These are phyloP conservation scores for Lepidium didymum DNA, from an alignment of 345 rosid genomes.

Conservation along the genomic window DNA sequence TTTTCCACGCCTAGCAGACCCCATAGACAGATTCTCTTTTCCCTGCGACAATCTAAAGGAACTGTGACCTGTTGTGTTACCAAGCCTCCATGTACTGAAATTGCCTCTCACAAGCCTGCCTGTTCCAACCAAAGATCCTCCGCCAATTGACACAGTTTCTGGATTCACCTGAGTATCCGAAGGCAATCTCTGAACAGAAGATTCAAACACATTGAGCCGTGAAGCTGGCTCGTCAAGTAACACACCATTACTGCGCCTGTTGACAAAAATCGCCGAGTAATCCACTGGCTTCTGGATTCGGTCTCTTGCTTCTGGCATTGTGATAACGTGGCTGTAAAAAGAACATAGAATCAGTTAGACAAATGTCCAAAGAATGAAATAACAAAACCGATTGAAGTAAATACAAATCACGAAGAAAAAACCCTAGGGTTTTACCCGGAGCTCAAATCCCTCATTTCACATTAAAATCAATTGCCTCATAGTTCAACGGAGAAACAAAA, in stretches of 20 bases:
- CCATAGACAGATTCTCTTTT: constrained; percentile 37
- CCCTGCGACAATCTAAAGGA: constrained; percentile 25
- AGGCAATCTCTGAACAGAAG: constrained; percentile 24
- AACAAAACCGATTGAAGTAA: not conserved
- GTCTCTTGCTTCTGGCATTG: constrained; percentile 69
- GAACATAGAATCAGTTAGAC: not conserved
- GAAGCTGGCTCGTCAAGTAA: constrained; percentile 31
- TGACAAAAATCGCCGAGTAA: constrained; percentile 33
- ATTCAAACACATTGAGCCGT: constrained; percentile 1
- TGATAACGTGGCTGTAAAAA: not conserved
- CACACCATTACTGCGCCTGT: constrained; percentile 35
- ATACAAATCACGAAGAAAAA: not conserved
- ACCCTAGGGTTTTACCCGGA: not conserved
- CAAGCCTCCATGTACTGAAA: constrained; percentile 34
- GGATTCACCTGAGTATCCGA: constrained; percentile 4
- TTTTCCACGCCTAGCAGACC: constrained; percentile 30
- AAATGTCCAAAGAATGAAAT: not conserved
- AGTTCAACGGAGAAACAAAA: not conserved
- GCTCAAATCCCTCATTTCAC: not conserved
- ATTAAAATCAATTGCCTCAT: not conserved
- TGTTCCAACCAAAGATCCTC: constrained; percentile 1
- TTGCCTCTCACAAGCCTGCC: constrained; percentile 26
- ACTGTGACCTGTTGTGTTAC: constrained; percentile 19
- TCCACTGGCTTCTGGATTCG: constrained; percentile 53
- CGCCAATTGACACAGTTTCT: not conserved